Conservation (phyloP, 805 yeast species). For the Wickerhamiella parazyma region DNA sequence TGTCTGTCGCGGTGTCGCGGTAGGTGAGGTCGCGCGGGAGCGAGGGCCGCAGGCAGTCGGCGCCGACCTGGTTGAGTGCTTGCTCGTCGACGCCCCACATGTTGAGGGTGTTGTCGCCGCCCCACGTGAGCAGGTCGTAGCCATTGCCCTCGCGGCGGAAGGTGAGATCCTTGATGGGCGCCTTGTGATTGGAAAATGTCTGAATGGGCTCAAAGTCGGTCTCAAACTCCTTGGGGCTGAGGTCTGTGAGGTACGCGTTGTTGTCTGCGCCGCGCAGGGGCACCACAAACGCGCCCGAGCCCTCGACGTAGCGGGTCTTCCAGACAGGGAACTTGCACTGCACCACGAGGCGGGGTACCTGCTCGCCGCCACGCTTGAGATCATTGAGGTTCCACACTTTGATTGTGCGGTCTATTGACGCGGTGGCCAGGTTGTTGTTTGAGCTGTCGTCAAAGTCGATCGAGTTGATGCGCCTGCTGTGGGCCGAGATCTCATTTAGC, state of each 20-base stretch:
- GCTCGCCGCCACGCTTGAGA: slow-evolving; percentile 18
- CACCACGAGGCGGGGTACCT: slow-evolving; percentile 43
- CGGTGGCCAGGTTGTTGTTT: slow-evolving; percentile 52
- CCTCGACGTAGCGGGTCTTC: slow-evolving; percentile 73
- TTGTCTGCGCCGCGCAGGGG: slow-evolving; percentile 80
- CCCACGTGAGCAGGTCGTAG: slow-evolving; percentile 88
- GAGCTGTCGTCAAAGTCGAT: slow-evolving; percentile 60
- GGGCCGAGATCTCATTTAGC: slow-evolving; percentile 53
- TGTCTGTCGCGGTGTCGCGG: slow-evolving; percentile 8
- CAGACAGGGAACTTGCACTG: slow-evolving; percentile 74
- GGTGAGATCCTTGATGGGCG: slow-evolving; percentile 72
- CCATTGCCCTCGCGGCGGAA: slow-evolving; percentile 79
- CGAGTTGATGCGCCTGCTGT: slow-evolving; percentile 77
- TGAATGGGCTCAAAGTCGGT: slow-evolving; percentile 25
- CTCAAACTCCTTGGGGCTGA: not conserved
- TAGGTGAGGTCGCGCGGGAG: slow-evolving; percentile 8
- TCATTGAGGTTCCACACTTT: slow-evolving; percentile 63
- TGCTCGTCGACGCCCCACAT: slow-evolving; percentile 58
- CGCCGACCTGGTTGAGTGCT: slow-evolving; percentile 32
- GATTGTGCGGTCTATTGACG: slow-evolving; percentile 76
- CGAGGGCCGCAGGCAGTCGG: slow-evolving; percentile 4
- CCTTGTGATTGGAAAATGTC: slow-evolving; percentile 67
- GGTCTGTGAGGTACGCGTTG: slow-evolving; percentile 37
- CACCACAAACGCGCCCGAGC: slow-evolving; percentile 67
- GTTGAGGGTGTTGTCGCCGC: slow-evolving; percentile 71